These are phyloP conservation scores for Colletotrichum horii DNA, from an alignment of 2,329 filamentous ascomycete genomes.

Conservation along the genomic window DNA sequence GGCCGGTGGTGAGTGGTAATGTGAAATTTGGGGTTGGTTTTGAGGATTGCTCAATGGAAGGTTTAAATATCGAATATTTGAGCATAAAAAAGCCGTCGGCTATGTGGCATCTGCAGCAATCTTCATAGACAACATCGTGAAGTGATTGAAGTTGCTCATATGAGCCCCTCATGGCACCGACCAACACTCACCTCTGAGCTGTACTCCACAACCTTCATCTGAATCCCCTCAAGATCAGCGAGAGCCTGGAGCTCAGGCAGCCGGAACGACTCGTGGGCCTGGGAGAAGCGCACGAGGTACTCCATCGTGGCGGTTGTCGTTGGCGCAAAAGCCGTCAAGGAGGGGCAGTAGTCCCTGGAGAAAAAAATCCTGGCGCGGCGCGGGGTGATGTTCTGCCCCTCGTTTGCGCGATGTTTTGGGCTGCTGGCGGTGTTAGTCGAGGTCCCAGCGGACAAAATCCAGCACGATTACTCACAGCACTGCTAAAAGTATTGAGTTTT, in stretches of 20 bases:
- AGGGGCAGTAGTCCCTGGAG: background rate
- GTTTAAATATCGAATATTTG: background rate
- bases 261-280: constrained; percentile 90
- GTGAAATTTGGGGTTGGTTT: background rate
- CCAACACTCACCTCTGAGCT: constrained; percentile 67
- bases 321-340: background rate
- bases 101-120: background rate
- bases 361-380: background rate
- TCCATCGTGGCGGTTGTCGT: constrained; percentile 53
- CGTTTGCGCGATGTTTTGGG: background rate
- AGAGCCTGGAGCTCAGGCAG: constrained; percentile 83
- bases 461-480: background rate
- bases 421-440: background rate
- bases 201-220: constrained; percentile 78
- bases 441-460: rapidly evolving
- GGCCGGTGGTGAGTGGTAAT: background rate
- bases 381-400: constrained; percentile 18
- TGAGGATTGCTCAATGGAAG: no score
- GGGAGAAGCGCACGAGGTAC: constrained; percentile 88
- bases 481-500: rapidly evolving
- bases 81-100: background rate
- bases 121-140: background rate
- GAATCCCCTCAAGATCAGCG: constrained; percentile 69
- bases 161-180: background rate
- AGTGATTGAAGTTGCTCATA: background rate